Evolutionary conservation across 139 green algal species (phyloP), one percentile per base, ranked within the genome.

Genomic region (Chlorella sp.): DNA sequence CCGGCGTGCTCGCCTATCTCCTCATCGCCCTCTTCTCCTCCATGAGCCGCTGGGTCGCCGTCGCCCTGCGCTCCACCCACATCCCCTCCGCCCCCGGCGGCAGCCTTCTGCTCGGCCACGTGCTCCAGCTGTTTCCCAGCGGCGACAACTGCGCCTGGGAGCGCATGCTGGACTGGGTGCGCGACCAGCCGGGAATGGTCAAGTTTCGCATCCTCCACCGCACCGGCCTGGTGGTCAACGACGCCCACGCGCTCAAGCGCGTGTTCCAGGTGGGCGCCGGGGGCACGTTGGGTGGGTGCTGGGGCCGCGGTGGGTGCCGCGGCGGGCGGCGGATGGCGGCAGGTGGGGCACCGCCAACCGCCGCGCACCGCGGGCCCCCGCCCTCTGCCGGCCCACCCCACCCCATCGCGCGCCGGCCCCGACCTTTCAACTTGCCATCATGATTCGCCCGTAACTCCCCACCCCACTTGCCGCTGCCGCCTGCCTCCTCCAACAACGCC

Each of bases 61-160:
- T 84, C 35, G 53, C 31, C 3, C 15, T 36, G 8, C 66, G 41
- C 29, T 53, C 25, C 12, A 17, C 43, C 64, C 8, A 33, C 19
- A 53, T 84, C 21, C 79, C 79, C 15, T 36, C 55, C 27, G 79
- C 79, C 2, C 73, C 79, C 27, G 73, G 65, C 56, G 58, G 77
- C 61, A 51, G 63, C 69, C 45, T 74, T 36, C 62, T 88, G 46
- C 71, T 88, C 33, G 79, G 76, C 25, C 73, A 84, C 64, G 83
- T 74, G 1, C 27, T 82, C 46, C 31, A 51, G 36, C 73, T 85
- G 60, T 74, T 60, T 27, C 12, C 38, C 14, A 65, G 43, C 9
- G n/a, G n/a, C n/a, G n/a, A n/a, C n/a, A 51, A n/a, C 41, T 85
- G 80, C 64, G 29, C 93, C 11, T 97, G 92, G 92, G 86, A 94